A percentile compares a stretch with the other conserved stretches of the same genome.
These are phyloP conservation scores for Phalaenopsis equestris DNA, from an alignment of 106 monocot species.

Conservation along the genomic window DNA sequence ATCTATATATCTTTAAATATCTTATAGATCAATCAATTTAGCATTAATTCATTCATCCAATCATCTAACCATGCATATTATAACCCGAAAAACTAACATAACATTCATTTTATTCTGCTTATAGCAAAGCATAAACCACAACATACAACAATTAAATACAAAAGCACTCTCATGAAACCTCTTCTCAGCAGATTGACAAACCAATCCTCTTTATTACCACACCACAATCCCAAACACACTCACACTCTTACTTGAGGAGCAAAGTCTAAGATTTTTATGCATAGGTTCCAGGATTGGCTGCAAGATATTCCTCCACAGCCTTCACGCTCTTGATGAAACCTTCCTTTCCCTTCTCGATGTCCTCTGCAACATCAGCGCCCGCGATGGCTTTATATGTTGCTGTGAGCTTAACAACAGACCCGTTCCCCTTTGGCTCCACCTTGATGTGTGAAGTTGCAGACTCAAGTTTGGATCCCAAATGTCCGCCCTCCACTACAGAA, in stretches of 20 bases:
- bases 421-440: conserved; percentile 1
- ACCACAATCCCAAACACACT: background rate
- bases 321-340: conserved; percentile 14
- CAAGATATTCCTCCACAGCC: conserved; percentile 26
- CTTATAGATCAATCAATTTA: no score
- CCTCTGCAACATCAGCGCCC: background rate
- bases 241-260: no score
- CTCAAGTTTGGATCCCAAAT: conserved; percentile 11
- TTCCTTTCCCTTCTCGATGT: conserved; percentile 12
- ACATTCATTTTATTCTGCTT: no score
- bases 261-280: background rate
- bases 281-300: conserved; percentile 35
- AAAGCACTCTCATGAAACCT: background rate
- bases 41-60: no score
- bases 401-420: background rate
- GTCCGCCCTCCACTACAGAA: conserved; percentile 11
- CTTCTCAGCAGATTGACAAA: background rate
- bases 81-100: no score
- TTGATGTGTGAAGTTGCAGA: conserved; percentile 12
- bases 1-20: no score
- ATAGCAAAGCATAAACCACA: no score
- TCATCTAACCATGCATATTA: no score
- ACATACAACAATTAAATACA: background rate
- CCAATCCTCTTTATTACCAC: background rate
- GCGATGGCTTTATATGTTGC: conserved; percentile 7